phyloP scores from a whole-genome alignment of 2,329 filamentous ascomycete genomes.

The Aureobasidium sp. region DNA sequence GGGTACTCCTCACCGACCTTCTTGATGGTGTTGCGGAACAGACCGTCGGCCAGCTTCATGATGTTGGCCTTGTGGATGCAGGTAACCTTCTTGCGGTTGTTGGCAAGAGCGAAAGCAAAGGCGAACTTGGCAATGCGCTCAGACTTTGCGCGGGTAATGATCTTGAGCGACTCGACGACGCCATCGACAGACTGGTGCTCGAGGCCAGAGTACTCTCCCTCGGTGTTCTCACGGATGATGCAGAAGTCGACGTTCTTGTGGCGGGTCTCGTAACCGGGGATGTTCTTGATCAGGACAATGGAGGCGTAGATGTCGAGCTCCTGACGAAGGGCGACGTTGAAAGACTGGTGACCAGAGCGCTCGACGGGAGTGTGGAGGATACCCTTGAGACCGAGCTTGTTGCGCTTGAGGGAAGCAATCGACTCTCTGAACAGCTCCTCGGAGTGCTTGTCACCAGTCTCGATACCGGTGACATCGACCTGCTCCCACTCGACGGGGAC shows the following conservation, averaged over 20 bases:
- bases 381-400: conserved; percentile 94
- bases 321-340: conserved; percentile 98
- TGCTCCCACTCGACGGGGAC: conserved; percentile 99
- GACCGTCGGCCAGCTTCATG: conserved; percentile 98
- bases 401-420: conserved; percentile 89
- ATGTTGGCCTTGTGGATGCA: conserved; percentile 99
- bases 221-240: conserved; percentile 99
- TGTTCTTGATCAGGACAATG: conserved; percentile 98
- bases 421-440: conserved; percentile 95
- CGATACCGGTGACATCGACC: conserved; percentile 88
- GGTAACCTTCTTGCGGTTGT: conserved; percentile 98
- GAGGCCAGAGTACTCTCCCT: conserved; percentile 97
- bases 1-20: conserved; percentile 90
- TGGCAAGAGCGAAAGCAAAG: conserved; percentile 94
- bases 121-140: conserved; percentile 99
- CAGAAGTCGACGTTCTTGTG: conserved; percentile 96
- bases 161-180: conserved; percentile 98
- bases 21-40: conserved; percentile 98
- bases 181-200: conserved; percentile 96
- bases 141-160: conserved; percentile 97
- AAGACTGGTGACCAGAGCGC: conserved; percentile 94
- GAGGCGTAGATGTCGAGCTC: conserved; percentile 99
- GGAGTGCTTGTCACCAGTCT: conserved; percentile 75
- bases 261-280: conserved; percentile 94
- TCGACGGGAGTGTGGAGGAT: conserved; percentile 97